Evolutionary conservation across 2,329 filamentous ascomycete species (phyloP).

Genomic region (Scortechinia acanthostroma): DNA sequence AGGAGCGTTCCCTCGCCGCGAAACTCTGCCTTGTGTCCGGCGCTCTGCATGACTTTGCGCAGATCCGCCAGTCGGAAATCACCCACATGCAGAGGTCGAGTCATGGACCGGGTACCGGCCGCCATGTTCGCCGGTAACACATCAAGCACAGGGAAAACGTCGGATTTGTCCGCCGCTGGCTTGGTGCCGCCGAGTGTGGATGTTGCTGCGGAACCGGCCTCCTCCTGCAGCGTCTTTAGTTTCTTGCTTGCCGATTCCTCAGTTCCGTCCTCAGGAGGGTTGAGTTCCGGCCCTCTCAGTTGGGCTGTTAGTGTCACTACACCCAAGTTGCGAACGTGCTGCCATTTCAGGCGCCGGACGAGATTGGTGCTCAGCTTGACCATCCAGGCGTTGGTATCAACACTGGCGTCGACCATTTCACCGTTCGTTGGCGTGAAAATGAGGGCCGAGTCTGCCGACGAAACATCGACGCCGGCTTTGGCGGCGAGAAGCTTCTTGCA

Average conservation of each 20-base stretch:
- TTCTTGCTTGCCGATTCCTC: not conserved
- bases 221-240: not conserved
- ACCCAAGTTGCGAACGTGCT: conserved; percentile 80
- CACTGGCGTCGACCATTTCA: conserved; percentile 74
- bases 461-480: conserved; percentile 27
- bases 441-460: conserved; percentile 44
- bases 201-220: not conserved
- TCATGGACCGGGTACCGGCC: conserved; percentile 68
- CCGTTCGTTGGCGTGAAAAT: conserved; percentile 80
- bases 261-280: not conserved
- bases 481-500: conserved; percentile 62
- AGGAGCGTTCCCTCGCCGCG: conserved; percentile 85
- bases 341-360: conserved; percentile 85
- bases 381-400: conserved; percentile 95
- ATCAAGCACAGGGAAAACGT: not conserved
- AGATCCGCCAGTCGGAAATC: conserved; percentile 85
- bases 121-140: conserved; percentile 50
- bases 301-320: conserved; percentile 87
- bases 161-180: not conserved
- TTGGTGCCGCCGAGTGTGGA: not conserved
- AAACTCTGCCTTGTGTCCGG: conserved; percentile 85
- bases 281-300: conserved; percentile 19
- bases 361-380: conserved; percentile 82
- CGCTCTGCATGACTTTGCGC: conserved; percentile 72
- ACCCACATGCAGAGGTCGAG: conserved; percentile 87